phyloP scores from a whole-genome alignment of 768 basidiomycete species.

The Boletus sp. region DNA sequence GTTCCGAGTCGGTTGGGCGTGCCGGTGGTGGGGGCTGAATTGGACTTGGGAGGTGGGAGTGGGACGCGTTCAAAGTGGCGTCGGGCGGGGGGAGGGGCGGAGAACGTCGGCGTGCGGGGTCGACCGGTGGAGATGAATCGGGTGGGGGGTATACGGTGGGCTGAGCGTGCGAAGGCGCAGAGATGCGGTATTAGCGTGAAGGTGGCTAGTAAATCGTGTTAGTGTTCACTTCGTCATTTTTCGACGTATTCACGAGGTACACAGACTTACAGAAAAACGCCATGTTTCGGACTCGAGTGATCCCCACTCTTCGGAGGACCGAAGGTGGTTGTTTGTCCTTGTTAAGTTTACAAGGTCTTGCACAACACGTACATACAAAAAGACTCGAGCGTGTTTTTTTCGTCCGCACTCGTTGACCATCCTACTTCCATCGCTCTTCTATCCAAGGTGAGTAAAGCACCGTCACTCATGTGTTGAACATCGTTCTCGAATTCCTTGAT shows the following conservation, averaged over 20 bases:
- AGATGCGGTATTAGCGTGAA: slow-evolving; percentile 1
- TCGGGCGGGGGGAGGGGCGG: slow-evolving; percentile 12
- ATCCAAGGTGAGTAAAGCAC: slow-evolving; percentile 16
- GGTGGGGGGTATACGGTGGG: not conserved
- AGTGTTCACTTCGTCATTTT: not conserved
- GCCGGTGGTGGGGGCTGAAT: not conserved
- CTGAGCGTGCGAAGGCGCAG: slow-evolving; percentile 3
- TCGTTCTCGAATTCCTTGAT: not conserved
- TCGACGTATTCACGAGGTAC: not conserved
- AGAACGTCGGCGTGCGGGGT: not conserved
- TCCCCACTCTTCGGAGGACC: not conserved
- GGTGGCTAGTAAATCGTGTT: not conserved
- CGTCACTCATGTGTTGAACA: not conserved
- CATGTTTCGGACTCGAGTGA: slow-evolving; percentile 1
- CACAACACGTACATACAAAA: slow-evolving; percentile 23
- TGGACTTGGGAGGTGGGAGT: not conserved
- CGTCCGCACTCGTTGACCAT: no score
- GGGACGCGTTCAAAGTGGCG: slow-evolving; percentile 7
- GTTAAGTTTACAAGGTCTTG: slow-evolving; percentile 22
- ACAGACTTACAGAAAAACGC: slow-evolving; percentile 7
- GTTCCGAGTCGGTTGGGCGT: no score
- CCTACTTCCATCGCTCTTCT: not conserved
- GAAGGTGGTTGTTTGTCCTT: slow-evolving; percentile 29
- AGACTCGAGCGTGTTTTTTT: not conserved
- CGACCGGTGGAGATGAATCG: slow-evolving; percentile 9